Conservation (phyloP, 805 yeast genomes). For the Candida ipomoeae region DNA sequence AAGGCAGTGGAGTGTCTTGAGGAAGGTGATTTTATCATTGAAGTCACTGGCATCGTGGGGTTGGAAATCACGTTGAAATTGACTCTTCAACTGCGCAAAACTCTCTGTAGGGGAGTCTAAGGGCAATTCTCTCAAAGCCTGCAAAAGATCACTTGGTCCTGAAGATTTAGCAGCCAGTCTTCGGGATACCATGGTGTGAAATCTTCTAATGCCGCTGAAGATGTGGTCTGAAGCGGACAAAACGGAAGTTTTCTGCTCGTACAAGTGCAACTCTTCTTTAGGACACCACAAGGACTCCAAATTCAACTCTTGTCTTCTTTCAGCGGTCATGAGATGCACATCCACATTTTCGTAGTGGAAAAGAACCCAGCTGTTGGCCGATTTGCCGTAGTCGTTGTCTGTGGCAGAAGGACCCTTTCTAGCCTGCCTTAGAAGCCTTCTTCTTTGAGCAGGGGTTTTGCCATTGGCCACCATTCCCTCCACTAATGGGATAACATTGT, state of each 20-base stretch:
- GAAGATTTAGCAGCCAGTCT: neutral
- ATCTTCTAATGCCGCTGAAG: slow-evolving; percentile 22
- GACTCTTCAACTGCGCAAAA: slow-evolving; percentile 1
- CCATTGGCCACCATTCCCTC: slow-evolving; percentile 72
- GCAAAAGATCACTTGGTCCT: neutral
- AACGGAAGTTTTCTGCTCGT: slow-evolving; percentile 17
- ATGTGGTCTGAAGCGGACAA: slow-evolving; percentile 20
- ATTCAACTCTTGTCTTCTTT: slow-evolving; percentile 62
- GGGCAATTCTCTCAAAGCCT: slow-evolving; percentile 5
- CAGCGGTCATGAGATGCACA: slow-evolving; percentile 69
- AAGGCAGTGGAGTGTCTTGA: slow-evolving; percentile 24
- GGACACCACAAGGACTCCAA: slow-evolving; percentile 66
- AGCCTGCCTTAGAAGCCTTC: slow-evolving; percentile 47
- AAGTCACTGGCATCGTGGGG: slow-evolving; percentile 15
- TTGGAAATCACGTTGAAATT: slow-evolving; percentile 7
- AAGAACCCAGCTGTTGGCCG: slow-evolving; percentile 78
- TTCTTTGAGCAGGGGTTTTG: slow-evolving; percentile 35
- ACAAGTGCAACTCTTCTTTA: slow-evolving; percentile 33
- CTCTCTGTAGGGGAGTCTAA: neutral
- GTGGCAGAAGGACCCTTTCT: slow-evolving; percentile 49
- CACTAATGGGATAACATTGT: slow-evolving; percentile 40
- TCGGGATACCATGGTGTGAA: slow-evolving; percentile 34
- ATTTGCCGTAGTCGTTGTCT: slow-evolving; percentile 52
- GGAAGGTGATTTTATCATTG: slow-evolving; percentile 21
- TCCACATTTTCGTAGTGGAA: slow-evolving; percentile 67